Evolutionary conservation across 2,329 filamentous ascomycete species (phyloP).

Genomic region (Pseudophaeomoniella oleicola): DNA sequence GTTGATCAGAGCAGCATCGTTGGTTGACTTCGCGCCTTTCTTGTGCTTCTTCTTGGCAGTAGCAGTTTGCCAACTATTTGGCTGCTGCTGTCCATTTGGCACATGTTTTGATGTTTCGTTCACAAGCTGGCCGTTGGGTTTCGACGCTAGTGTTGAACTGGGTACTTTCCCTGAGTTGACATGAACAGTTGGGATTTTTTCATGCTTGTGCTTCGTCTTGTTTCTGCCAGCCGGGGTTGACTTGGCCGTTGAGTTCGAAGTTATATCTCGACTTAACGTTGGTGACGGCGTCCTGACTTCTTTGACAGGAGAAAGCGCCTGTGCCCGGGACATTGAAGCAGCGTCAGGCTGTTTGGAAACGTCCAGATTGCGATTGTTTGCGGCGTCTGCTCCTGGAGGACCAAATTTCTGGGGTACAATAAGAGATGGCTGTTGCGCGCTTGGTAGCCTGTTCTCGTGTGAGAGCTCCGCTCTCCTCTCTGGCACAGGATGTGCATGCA

Average conservation of each 20-base stretch:
- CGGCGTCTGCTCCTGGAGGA: too few relatives aligned
- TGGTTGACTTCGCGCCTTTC: conserved; percentile 19
- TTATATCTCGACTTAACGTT: conserved; percentile 3
- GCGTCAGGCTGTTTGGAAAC: too few relatives aligned
- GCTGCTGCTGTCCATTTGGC: conserved; percentile 1
- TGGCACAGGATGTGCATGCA: background rate
- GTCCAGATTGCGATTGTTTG: too few relatives aligned
- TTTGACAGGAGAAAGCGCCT: conserved; percentile 13
- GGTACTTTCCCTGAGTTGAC: conserved; percentile 18
- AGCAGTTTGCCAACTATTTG: conserved; percentile 24
- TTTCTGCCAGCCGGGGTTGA: conserved; percentile 2
- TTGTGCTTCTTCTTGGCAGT: conserved; percentile 27
- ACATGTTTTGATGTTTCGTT: conserved; percentile 7
- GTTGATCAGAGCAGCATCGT: conserved; percentile 16
- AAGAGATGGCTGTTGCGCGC: too few relatives aligned
- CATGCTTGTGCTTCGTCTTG: conserved; percentile 1
- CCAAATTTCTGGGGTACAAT: too few relatives aligned
- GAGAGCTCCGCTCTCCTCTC: too few relatives aligned
- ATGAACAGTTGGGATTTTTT: conserved; percentile 4
- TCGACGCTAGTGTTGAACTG: conserved; percentile 21
- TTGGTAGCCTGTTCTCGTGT: too few relatives aligned
- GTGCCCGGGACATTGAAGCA: conserved; percentile 7
- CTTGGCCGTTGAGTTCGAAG: conserved; percentile 3
- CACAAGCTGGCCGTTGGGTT: conserved; percentile 17
- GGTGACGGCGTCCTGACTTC: conserved; percentile 17